These are phyloP conservation scores for Exophiala sp. DNA, from an alignment of 2,329 filamentous ascomycete genomes.

Conservation along the genomic window DNA sequence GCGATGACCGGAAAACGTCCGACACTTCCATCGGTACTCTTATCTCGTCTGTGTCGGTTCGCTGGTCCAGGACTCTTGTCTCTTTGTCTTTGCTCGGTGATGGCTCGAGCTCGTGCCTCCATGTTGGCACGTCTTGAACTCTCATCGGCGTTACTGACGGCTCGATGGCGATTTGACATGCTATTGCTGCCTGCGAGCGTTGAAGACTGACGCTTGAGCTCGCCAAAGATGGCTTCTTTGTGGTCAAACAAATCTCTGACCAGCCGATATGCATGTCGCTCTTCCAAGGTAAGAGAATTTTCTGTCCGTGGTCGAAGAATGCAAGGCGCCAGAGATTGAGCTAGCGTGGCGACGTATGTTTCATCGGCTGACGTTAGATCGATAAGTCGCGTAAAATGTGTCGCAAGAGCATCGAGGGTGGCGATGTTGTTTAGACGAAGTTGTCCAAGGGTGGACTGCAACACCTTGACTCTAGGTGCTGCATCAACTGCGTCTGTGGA, in stretches of 20 bases:
- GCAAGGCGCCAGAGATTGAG: slow-evolving; percentile 73
- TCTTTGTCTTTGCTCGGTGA: slow-evolving; percentile 68
- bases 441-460: slow-evolving; percentile 94
- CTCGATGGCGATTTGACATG: slow-evolving; percentile 48
- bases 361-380: slow-evolving; percentile 96
- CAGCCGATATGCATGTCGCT: slow-evolving; percentile 86
- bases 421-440: slow-evolving; percentile 95
- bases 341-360: slow-evolving; percentile 71
- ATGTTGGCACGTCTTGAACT: slow-evolving; percentile 90
- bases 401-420: slow-evolving; percentile 96
- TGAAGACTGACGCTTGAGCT: slow-evolving; percentile 72
- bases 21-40: slow-evolving; percentile 58
- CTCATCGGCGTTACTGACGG: slow-evolving; percentile 73
- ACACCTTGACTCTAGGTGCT: slow-evolving; percentile 68
- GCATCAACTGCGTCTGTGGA: slow-evolving; percentile 26
- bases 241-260: slow-evolving; percentile 88
- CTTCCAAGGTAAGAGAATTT: slow-evolving; percentile 89
- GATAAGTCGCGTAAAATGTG: slow-evolving; percentile 94
- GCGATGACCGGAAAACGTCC: slow-evolving; percentile 67
- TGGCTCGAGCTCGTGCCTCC: slow-evolving; percentile 84
- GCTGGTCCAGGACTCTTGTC: slow-evolving; percentile 63
- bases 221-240: slow-evolving; percentile 92
- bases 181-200: slow-evolving; percentile 23
- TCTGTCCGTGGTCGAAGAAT: slow-evolving; percentile 83
- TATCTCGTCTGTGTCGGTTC: slow-evolving; percentile 68